A percentile compares a stretch with the other conserved stretches of the same genome.
Evolutionary conservation across 1,284 basidiomycete genomes (phyloP).

Genomic region (Apiotrichum akiyoshidainum): DNA sequence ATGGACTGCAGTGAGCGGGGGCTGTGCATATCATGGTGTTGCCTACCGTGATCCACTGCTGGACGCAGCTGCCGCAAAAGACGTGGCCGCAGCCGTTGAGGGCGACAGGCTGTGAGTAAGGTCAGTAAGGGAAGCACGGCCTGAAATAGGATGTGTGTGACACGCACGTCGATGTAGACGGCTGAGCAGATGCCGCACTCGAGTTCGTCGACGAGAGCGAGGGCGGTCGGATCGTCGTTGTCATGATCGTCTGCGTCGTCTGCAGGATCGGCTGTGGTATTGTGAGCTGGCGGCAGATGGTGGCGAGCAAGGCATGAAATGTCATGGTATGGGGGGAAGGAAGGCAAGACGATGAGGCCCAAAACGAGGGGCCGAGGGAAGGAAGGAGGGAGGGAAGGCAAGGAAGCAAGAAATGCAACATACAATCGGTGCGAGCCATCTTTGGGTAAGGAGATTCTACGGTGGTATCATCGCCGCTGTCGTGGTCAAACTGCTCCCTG

Average conservation of each 20-base stretch:
- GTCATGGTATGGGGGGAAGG: not conserved
- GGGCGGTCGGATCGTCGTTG: not conserved
- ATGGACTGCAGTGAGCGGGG: constrained; percentile 43
- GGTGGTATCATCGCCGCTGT: constrained; percentile 5
- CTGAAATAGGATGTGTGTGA: too few relatives aligned
- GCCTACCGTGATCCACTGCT: constrained; percentile 25
- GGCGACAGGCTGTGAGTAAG: constrained; percentile 18
- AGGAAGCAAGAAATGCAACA: not conserved
- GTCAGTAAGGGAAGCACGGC: constrained; percentile 1
- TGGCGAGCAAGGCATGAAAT: not conserved
- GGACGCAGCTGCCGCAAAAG: constrained; percentile 26
- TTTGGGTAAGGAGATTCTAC: constrained; percentile 10
- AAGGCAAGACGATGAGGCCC: too few relatives aligned
- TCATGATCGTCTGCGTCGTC: not conserved
- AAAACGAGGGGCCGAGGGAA: too few relatives aligned
- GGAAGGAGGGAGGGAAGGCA: not conserved
- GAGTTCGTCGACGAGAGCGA: constrained; percentile 22
- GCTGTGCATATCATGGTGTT: not conserved
- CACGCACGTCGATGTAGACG: constrained; percentile 24
- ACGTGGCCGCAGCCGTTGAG: constrained; percentile 28
- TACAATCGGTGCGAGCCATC: constrained; percentile 9
- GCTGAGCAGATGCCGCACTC: constrained; percentile 28
- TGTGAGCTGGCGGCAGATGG: not conserved
- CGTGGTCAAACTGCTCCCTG: constrained; percentile 16
- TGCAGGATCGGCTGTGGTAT: not conserved